Percentiles rank a stretch among this genome's conserved stretches.
phyloP scores from a whole-genome alignment of 129 eudicot genomes.

The Saussurea involucrata region DNA sequence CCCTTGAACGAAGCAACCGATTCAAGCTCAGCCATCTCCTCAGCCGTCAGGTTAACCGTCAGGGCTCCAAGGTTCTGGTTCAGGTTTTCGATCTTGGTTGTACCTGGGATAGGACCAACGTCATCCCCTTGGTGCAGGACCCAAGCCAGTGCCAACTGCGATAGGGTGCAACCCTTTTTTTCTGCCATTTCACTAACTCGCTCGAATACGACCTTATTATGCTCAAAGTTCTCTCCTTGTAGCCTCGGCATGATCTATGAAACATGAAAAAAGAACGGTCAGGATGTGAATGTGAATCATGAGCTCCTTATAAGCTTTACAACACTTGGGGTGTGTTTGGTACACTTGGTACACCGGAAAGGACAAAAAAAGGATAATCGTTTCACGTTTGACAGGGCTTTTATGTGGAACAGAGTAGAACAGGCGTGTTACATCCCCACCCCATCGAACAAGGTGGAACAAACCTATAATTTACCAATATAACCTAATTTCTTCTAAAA shows the following conservation, averaged over 20 bases:
- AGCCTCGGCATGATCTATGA: slow-evolving; percentile 44
- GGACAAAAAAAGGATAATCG: no score
- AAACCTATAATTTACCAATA: no score
- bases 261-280: background rate
- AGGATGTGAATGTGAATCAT: background rate
- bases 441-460: no score
- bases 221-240: slow-evolving; percentile 42
- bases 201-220: slow-evolving; percentile 38
- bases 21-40: slow-evolving; percentile 47
- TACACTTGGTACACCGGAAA: no score
- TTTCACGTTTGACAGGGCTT: no score
- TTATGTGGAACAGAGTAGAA: no score
- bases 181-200: slow-evolving; percentile 38
- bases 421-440: no score
- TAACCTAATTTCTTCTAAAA: no score
- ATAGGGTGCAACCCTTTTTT: slow-evolving; percentile 37
- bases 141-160: slow-evolving; percentile 64
- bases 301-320: background rate
- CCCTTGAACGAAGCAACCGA: slow-evolving; percentile 30
- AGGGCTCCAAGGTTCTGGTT: slow-evolving; percentile 46
- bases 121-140: slow-evolving; percentile 57
- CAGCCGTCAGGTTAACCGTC: slow-evolving; percentile 27
- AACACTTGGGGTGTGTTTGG: no score
- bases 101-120: slow-evolving; percentile 49
- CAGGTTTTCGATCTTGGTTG: slow-evolving; percentile 41